These are phyloP conservation scores for Cryptococcus sp. DNA, from an alignment of 1,284 basidiomycete species.

Conservation along the genomic window DNA sequence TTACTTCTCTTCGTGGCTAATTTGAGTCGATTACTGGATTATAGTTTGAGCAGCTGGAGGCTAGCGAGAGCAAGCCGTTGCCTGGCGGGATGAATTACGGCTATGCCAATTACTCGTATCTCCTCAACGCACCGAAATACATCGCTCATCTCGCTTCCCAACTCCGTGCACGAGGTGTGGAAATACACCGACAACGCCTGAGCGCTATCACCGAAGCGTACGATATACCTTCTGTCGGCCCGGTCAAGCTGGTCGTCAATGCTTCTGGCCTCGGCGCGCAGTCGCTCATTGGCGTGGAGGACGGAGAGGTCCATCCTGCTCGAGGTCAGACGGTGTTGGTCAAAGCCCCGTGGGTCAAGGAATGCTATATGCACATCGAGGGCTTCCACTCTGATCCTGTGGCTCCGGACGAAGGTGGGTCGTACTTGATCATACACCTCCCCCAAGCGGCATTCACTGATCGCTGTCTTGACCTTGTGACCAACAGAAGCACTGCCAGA, in stretches of 20 bases:
- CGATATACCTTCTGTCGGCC: conserved; percentile 31
- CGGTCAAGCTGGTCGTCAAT: conserved; percentile 54
- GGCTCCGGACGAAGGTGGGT: conserved; percentile 17
- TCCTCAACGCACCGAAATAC: conserved; percentile 53
- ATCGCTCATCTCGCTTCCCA: conserved; percentile 39
- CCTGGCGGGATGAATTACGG: conserved; percentile 32
- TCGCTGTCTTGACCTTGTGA: neutral
- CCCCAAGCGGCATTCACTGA: neutral
- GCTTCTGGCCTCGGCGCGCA: conserved; percentile 53
- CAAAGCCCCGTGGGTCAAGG: conserved; percentile 36
- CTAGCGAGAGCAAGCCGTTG: conserved; percentile 13
- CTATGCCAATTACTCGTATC: conserved; percentile 49
- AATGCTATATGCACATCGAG: conserved; percentile 26
- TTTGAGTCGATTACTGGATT: neutral
- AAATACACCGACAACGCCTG: conserved; percentile 45
- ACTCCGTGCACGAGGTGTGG: conserved; percentile 40
- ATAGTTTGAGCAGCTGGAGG: conserved; percentile 19
- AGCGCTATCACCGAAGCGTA: conserved; percentile 51
- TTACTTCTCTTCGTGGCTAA: neutral
- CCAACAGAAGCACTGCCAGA: conserved; percentile 11
- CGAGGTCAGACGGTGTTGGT: conserved; percentile 52
- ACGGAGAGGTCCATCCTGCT: conserved; percentile 47
- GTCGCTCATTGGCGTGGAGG: conserved; percentile 48
- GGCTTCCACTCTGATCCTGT: conserved; percentile 16
- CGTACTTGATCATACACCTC: neutral